phyloP scores from a whole-genome alignment of 371 early-diverging fungal species.

The Nematocida ausubeli region DNA sequence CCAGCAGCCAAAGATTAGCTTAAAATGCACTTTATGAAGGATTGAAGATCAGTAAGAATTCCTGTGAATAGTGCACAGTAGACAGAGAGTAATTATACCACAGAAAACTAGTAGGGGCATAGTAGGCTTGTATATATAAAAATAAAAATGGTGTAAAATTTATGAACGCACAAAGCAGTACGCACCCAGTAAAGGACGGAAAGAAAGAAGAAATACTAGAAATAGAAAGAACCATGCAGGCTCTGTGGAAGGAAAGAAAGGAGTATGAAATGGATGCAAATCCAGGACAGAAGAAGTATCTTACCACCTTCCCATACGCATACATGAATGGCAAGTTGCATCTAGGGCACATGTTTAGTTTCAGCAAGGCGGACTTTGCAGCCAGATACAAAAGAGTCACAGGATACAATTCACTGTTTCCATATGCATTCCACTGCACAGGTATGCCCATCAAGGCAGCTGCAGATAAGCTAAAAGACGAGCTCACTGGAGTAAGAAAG shows the following conservation, averaged over 20 bases:
- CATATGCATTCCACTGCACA: slow-evolving; percentile 97
- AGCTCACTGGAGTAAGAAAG: slow-evolving; percentile 72
- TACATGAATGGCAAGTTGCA: slow-evolving; percentile 99
- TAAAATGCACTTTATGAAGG: no score
- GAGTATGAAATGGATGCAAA: slow-evolving; percentile 14
- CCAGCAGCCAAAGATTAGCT: no score
- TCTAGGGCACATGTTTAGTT: slow-evolving; percentile 91
- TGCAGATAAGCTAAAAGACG: slow-evolving; percentile 89
- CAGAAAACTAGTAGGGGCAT: no score
- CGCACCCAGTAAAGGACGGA: slow-evolving; percentile 2
- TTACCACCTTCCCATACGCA: slow-evolving; percentile 94
- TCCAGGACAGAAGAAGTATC: slow-evolving; percentile 71
- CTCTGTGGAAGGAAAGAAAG: slow-evolving; percentile 14
- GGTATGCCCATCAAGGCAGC: slow-evolving; percentile 99
- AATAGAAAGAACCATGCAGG: slow-evolving; percentile 31
- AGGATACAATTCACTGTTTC: slow-evolving; percentile 89
- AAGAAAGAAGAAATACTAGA: slow-evolving; percentile 47
- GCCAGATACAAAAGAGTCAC: slow-evolving; percentile 83
- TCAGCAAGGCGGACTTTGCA: slow-evolving; percentile 92
- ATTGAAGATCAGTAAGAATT: no score
- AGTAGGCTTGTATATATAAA: not conserved
- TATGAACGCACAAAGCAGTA: not conserved
- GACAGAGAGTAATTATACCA: no score
- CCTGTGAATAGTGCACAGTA: no score
- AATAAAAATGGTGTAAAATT: not conserved